These are phyloP conservation scores for Candida gorgasii DNA, from an alignment of 805 yeast species.

Conservation along the genomic window DNA sequence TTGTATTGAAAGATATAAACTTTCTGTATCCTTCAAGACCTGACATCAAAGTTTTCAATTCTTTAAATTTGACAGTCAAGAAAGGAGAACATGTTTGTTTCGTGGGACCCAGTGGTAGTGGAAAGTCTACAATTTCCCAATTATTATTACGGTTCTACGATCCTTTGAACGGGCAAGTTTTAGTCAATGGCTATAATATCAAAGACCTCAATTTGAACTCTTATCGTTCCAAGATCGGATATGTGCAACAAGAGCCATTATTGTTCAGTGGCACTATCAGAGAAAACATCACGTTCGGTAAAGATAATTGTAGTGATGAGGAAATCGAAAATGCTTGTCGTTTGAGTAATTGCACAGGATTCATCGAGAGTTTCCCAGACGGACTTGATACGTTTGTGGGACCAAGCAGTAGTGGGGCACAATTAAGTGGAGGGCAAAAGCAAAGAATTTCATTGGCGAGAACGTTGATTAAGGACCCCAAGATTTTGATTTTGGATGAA, in stretches of 20 bases:
- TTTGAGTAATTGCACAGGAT: conserved; percentile 71
- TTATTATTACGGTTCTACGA: conserved; percentile 82
- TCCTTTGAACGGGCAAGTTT: conserved; percentile 62
- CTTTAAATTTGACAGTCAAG: conserved; percentile 56
- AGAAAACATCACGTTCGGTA: conserved; percentile 82
- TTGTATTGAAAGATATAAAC: conserved; percentile 60
- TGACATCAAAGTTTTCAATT: conserved; percentile 60
- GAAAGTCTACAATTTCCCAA: conserved; percentile 86
- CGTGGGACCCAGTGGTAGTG: conserved; percentile 97
- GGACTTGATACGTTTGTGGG: conserved; percentile 84
- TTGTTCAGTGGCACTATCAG: conserved; percentile 81
- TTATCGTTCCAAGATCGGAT: conserved; percentile 75
- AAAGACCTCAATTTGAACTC: conserved; percentile 66
- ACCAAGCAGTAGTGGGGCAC: conserved; percentile 68
- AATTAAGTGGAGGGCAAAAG: conserved; percentile 92
- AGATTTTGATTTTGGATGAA: conserved; percentile 83
- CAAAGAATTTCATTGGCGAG: conserved; percentile 92
- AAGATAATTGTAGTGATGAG: conserved; percentile 54
- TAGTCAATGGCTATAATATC: conserved; percentile 65
- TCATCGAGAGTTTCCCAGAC: conserved; percentile 75
- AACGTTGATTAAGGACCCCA: conserved; percentile 76
- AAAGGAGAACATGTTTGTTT: conserved; percentile 90
- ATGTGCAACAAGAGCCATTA: conserved; percentile 91
- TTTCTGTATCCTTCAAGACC: conserved; percentile 87
- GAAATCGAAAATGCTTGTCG: conserved; percentile 61